Evolutionary conservation across 2,329 filamentous ascomycete species (phyloP), one percentile per base, ranked within the genome.

Genomic region (Ophiostoma perfectum): DNA sequence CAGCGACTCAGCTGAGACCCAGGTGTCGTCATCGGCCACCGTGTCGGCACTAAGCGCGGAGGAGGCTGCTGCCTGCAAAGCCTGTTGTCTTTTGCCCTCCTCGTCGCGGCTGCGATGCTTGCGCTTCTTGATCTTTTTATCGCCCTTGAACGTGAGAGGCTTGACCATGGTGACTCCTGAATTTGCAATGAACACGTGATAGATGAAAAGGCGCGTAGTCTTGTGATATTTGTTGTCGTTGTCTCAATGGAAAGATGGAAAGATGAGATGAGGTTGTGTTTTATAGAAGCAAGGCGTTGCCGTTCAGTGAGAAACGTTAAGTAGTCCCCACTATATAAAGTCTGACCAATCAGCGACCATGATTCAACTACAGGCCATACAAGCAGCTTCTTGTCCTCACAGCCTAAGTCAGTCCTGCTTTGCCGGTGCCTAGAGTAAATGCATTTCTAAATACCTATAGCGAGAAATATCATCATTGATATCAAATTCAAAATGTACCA

Each of bases 101-200:
- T 84, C 80, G 73, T 91, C 82, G 60, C 80, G 80, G 66, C 82
- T 81, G 64, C 84, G 80, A 73, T 91, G 88, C 84, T 97, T 97
- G 78, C 92, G 86, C 83, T 97, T 97, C 80, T 95, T 97, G 70
- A 86, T 81, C 81, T 95, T 95, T 80, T 96, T 97, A 81, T 99
- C 95, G 82, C 95, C 95, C 81, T 99, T 99, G 84, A 99, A 99
- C 65, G 88, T 84, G 69, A 99, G 86, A 64, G 94, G 89, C 78
- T 96, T 97, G 74, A 96, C 89, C 91, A 95, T 95, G 41, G 55
- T 66, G 67, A 36, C n/a, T 38, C 11, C 45, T 11, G 5, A 42
- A 14, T 38, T 41, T 44, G 36, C 42, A 9, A 11, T 7, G 16
- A 18, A 36, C 11, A 3, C 47, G 8, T 52, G 12, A 47, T 9